Base-by-base conservation (phyloP, 441 rosid genomes). In the Macaranga tanarius region DNA sequence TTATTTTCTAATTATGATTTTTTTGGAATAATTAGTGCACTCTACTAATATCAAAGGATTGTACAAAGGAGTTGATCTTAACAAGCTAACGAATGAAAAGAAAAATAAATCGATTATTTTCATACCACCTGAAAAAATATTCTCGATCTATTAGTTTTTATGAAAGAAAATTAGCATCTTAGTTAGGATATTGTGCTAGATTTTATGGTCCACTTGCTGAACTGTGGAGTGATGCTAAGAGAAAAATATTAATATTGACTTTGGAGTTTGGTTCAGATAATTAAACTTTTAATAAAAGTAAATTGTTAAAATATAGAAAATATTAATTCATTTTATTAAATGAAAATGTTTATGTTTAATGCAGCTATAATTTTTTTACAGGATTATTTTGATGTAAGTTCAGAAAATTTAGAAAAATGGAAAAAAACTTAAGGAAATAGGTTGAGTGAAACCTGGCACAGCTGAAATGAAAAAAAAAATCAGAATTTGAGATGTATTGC, bases 351-450 rank as follows among this genome's bases (percentile, higher is more conserved):
- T 4, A 15, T 52, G 3, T 4, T 52, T 52, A 2, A 4, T 4
- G 11, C 10, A 42, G 4, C 10, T 42, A 42, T 42, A 42, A 42
- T 42, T 28, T 8, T 61, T 16, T 17, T 15, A 9, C 23, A 62
- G 45, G 65, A 62, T n/a, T 62, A 62, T 62, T 62, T 62, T 38
- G 65, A 31, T 31, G 48, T 62, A 5, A 62, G 65, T 26, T 2
- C 34, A 1, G 65, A 62, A 13, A 62, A 23, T 28, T 48, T 10
- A 8, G 7, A 5, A 34, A 15, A 60, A 17, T 28, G 42, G 64
- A n/a, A 60, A 60, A 10, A 60, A 26, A 23, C 40, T 60, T 26
- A 42, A 60, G 38, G 65, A 62, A 16, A 6, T 0, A 13, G 45
- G 47, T 7, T 4, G 20, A 16, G 34, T 38, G 0, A 26, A 2